A percentile compares a stretch with the other conserved stretches of the same genome.
Conservation (phyloP, 352 stramenopile species). For the Phytophthora chlamydospora region DNA sequence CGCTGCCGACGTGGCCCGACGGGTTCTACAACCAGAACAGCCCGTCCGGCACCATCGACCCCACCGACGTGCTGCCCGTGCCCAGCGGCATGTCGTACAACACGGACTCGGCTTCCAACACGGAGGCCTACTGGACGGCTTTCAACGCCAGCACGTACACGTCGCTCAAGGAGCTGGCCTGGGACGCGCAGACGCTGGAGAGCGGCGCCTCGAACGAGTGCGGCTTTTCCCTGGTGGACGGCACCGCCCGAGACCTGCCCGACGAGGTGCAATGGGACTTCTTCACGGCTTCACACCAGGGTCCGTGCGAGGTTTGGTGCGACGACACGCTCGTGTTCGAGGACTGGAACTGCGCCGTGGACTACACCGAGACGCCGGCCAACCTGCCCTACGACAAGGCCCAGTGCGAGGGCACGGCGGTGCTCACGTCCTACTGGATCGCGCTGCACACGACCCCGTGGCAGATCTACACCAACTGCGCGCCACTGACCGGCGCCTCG, state of each 20-base stretch:
- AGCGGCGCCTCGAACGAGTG: conserved; percentile 37
- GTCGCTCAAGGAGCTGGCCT: conserved; percentile 40
- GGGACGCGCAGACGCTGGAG: conserved; percentile 27
- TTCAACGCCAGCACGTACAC: conserved; percentile 47
- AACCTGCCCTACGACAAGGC: conserved; percentile 51
- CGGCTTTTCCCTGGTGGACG: conserved; percentile 35
- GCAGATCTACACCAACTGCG: conserved; percentile 62
- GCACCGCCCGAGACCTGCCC: conserved; percentile 28
- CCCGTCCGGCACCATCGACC: conserved; percentile 51
- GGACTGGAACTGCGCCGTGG: conserved; percentile 46
- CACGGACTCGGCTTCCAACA: conserved; percentile 35
- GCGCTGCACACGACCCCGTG: conserved; percentile 49
- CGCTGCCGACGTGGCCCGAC: conserved; percentile 43
- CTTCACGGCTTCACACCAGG: conserved; percentile 48
- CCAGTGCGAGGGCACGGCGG: conserved; percentile 34
- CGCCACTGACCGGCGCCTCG: conserved; percentile 28
- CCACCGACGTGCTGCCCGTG: conserved; percentile 36
- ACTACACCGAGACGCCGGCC: conserved; percentile 37
- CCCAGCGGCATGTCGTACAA: conserved; percentile 54
- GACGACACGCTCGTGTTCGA: conserved; percentile 47
- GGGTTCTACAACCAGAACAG: conserved; percentile 47
- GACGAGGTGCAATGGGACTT: conserved; percentile 45
- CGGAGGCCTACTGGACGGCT: conserved; percentile 41
- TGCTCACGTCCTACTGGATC: conserved; percentile 55
- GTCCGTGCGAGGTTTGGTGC: conserved; percentile 54